Percentiles rank a stretch among this genome's conserved stretches.
Conservation (phyloP, 2,329 filamentous ascomycete genomes). For the Onygenales sp. region DNA sequence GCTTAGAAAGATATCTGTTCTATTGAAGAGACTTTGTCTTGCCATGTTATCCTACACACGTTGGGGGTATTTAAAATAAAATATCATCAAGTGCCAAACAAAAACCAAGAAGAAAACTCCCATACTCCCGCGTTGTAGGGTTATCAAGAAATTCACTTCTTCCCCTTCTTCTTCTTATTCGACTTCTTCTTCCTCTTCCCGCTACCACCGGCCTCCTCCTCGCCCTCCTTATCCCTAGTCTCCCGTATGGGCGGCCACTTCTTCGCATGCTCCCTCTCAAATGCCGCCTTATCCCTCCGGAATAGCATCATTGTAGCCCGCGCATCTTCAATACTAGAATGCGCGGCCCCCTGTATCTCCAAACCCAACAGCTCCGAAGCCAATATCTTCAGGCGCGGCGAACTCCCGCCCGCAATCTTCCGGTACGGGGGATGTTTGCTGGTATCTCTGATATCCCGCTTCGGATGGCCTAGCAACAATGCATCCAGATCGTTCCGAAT, state of each 20-base stretch:
- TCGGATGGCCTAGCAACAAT: slow-evolving; percentile 68
- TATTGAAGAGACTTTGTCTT: background rate
- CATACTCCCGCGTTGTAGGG: too few species aligned
- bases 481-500: slow-evolving; percentile 67
- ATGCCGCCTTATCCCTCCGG: slow-evolving; percentile 68
- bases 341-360: slow-evolving; percentile 51
- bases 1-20: background rate
- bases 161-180: slow-evolving; percentile 36
- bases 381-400: slow-evolving; percentile 46
- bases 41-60: background rate
- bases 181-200: slow-evolving; percentile 37
- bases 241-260: slow-evolving; percentile 44
- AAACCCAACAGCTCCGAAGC: slow-evolving; percentile 49
- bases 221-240: slow-evolving; percentile 14
- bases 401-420: slow-evolving; percentile 43
- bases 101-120: background rate
- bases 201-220: slow-evolving; percentile 21
- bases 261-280: slow-evolving; percentile 70
- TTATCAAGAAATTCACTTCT: slow-evolving; percentile 22
- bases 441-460: slow-evolving; percentile 74
- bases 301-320: slow-evolving; percentile 85
- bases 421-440: slow-evolving; percentile 66
- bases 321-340: slow-evolving; percentile 65
- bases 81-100: background rate
- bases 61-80: background rate